phyloP scores from a whole-genome alignment of 768 basidiomycete species.

The Clavaria fumosa region DNA sequence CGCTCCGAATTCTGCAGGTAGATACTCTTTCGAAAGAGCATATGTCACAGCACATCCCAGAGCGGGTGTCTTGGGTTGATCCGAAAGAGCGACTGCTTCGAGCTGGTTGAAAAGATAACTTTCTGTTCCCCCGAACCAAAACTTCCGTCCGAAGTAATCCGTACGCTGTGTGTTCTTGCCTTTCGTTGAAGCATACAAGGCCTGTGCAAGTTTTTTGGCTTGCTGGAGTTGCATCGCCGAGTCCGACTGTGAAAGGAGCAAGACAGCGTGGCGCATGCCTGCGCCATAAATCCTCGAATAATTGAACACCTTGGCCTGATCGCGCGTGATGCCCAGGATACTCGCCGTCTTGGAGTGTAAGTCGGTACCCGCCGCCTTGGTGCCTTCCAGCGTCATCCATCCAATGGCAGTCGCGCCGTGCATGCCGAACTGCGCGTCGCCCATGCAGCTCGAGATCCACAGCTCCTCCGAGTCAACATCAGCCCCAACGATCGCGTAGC shows the following conservation, averaged over 20 bases:
- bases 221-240: conserved; percentile 60
- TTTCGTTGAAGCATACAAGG: conserved; percentile 85
- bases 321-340: conserved; percentile 85
- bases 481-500: conserved; percentile 91
- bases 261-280: conserved; percentile 84
- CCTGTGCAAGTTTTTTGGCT: conserved; percentile 68
- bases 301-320: conserved; percentile 97
- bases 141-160: conserved; percentile 65
- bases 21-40: conserved; percentile 80
- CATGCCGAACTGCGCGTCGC: conserved; percentile 92
- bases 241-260: conserved; percentile 76
- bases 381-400: conserved; percentile 99
- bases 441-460: conserved; percentile 98
- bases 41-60: conserved; percentile 88
- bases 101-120: conserved; percentile 96
- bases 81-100: conserved; percentile 83
- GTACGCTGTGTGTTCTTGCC: conserved; percentile 70
- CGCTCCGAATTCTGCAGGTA: conserved; percentile 64
- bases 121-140: conserved; percentile 96
- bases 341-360: conserved; percentile 91
- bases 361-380: conserved; percentile 88
- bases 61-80: conserved; percentile 80
- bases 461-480: conserved; percentile 98
- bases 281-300: conserved; percentile 99
- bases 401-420: conserved; percentile 95